Percentiles rank a stretch among this genome's conserved stretches.
These are phyloP conservation scores for Paramyrothecium sp. DNA, from an alignment of 2,329 filamentous ascomycete species.

Conservation along the genomic window DNA sequence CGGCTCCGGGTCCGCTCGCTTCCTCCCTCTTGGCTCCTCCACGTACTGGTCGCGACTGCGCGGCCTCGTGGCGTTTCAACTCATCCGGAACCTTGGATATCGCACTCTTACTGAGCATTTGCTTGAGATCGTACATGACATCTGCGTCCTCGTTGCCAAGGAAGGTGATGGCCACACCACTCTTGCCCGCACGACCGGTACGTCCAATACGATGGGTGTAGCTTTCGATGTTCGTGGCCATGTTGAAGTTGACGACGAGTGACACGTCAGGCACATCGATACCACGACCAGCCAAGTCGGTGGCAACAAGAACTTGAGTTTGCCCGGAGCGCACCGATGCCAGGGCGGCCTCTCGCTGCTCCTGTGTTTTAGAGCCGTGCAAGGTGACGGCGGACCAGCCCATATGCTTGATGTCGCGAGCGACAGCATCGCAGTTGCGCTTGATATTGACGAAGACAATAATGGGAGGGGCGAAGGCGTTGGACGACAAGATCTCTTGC, in stretches of 20 bases:
- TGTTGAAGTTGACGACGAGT: conserved; percentile 98
- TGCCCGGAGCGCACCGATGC: conserved; percentile 77
- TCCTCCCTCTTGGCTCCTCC: conserved; percentile 29
- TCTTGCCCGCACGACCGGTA: conserved; percentile 96
- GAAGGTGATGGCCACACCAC: conserved; percentile 94
- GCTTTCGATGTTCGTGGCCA: conserved; percentile 87
- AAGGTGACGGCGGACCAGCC: conserved; percentile 88
- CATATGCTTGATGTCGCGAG: conserved; percentile 90
- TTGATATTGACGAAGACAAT: conserved; percentile 99
- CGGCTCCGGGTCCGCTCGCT: conserved; percentile 18
- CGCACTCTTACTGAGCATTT: conserved; percentile 89
- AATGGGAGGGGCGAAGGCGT: conserved; percentile 82
- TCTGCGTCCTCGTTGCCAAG: conserved; percentile 86
- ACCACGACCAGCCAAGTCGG: conserved; percentile 93
- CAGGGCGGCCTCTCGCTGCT: conserved; percentile 92
- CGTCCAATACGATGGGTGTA: conserved; percentile 97
- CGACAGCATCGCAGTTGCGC: conserved; percentile 94
- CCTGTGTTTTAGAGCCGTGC: conserved; percentile 95
- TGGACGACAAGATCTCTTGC: conserved; percentile 79
- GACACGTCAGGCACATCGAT: conserved; percentile 95
- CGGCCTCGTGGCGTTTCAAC: conserved; percentile 81
- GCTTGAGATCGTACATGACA: conserved; percentile 89
- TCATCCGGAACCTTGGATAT: conserved; percentile 92
- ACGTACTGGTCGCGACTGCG: conserved; percentile 73
- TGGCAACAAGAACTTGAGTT: conserved; percentile 89